Conservation (phyloP, 768 basidiomycete species). For the Chlorophyllum brunneum region DNA sequence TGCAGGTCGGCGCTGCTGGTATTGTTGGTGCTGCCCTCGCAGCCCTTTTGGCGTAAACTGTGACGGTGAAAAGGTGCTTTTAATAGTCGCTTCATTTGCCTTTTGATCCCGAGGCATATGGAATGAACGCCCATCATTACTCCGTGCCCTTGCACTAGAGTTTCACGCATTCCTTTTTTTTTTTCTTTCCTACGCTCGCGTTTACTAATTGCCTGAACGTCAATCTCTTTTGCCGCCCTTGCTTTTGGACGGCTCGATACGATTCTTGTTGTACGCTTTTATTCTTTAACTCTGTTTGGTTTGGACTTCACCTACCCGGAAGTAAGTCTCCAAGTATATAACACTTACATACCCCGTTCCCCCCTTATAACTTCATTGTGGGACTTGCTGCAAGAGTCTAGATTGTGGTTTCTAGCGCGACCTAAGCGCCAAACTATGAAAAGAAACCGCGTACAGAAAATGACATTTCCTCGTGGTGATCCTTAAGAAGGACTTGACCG, state of each 20-base stretch:
- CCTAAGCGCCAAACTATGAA: no score
- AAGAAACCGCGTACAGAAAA: no score
- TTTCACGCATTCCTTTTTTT: neutral
- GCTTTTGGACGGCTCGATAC: neutral
- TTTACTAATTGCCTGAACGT: constrained; percentile 4
- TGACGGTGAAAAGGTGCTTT: neutral
- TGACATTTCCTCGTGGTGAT: no score
- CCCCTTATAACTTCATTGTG: neutral
- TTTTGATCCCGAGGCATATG: neutral
- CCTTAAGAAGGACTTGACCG: no score
- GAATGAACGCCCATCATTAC: neutral
- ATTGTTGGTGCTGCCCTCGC: constrained; percentile 39
- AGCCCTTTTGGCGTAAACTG: constrained; percentile 37
- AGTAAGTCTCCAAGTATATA: constrained; percentile 2
- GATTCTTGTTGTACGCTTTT: constrained; percentile 7
- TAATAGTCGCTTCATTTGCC: neutral
- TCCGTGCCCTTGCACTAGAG: constrained; percentile 1
- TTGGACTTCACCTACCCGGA: neutral
- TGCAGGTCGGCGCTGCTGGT: constrained; percentile 37
- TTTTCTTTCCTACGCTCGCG: constrained; percentile 1
- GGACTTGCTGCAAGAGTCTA: neutral
- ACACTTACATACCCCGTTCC: constrained; percentile 5
- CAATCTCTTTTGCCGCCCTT: neutral
- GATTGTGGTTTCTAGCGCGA: no score
- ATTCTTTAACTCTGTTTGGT: neutral